Percentiles rank a stretch among this genome's conserved stretches.
These are phyloP conservation scores for Pisolithus orientalis DNA, from an alignment of 768 basidiomycete species.

Conservation along the genomic window DNA sequence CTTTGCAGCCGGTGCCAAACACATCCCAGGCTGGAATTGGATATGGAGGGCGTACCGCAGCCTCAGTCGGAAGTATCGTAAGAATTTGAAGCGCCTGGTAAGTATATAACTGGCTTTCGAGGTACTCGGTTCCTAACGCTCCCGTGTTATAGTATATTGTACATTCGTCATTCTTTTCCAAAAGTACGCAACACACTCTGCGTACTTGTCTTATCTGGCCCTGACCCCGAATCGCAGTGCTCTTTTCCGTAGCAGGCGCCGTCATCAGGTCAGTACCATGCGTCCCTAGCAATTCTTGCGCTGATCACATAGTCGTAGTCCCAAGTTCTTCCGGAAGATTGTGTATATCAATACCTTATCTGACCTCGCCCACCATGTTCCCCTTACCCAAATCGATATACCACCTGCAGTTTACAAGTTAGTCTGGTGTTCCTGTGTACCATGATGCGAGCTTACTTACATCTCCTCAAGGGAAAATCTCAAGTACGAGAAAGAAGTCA, in stretches of 20 bases:
- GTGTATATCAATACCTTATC: conserved; percentile 72
- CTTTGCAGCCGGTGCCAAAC: conserved; percentile 71
- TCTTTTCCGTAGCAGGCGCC: conserved; percentile 83
- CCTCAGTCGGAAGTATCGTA: conserved; percentile 76
- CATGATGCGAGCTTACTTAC: background rate
- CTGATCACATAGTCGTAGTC: conserved; percentile 37
- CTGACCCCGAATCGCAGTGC: conserved; percentile 44
- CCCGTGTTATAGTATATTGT: conserved; percentile 60
- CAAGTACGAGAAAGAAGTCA: conserved; percentile 65
- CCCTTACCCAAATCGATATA: conserved; percentile 84
- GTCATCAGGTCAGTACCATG: conserved; percentile 62
- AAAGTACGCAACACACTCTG: conserved; percentile 45
- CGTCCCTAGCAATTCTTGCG: background rate
- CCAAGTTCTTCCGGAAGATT: conserved; percentile 87
- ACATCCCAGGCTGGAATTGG: conserved; percentile 84
- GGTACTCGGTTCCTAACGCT: conserved; percentile 4
- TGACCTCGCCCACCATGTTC: conserved; percentile 68
- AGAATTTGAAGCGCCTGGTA: conserved; percentile 80
- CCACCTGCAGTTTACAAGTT: conserved; percentile 79
- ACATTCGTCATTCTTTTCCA: conserved; percentile 83
- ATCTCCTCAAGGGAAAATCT: conserved; percentile 61
- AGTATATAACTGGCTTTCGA: conserved; percentile 16
- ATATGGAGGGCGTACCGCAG: conserved; percentile 87
- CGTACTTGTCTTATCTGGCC: background rate
- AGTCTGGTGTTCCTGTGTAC: conserved; percentile 21